Evolutionary conservation across 371 early-diverging fungal genomes (phyloP), one percentile per base, ranked within the genome.

Genomic region (Mortierella sp.): DNA sequence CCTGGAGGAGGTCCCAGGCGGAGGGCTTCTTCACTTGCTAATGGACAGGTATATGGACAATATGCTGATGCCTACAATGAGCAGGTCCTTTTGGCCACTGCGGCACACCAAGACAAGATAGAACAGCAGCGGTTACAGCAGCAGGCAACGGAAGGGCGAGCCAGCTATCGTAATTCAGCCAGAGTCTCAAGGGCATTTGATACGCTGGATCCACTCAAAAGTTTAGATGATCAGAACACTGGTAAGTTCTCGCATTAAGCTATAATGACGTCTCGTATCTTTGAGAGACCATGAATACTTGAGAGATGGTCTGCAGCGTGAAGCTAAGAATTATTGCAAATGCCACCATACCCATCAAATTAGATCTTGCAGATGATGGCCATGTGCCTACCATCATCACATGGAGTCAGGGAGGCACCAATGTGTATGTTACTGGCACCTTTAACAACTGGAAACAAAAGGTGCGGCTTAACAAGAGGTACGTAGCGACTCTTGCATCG

Each of bases 401-500:
- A 24, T 98, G 98, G 98, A 89, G 92, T 15, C 94, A 95, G 71
- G 95, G 94, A 22, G 98, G 96, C 22, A 84, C 91, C 19, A 90
- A 87, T 63, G 99, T 98, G 4, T 96, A 93, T 84, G 90, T 98
- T 16, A 96, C 98, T 4, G 99, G 99, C 21, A 96, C 97, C n/a
- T 98, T 98, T 77, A 97, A 97, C 86, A 94, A 95, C 58, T 98
- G 99, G 99, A 95, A 94, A 76, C 94, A 96, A 74, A 97, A 97
- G 86, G 93, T 98, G 38, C 91, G 91, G 67, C 72, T 98, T 66
- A 88, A 89, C 60, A 93, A 94, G 73, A 94, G 93, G 94, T 93
- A 84, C 47, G 58, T 52, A 47, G 19, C 58, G n/a, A 53, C 36
- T 36, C 19, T 11, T 7, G 24, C 40, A 19, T n/a, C 40, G 2